These are phyloP conservation scores for Leccinum longicurvipes DNA, from an alignment of 768 basidiomycete genomes.

Conservation along the genomic window DNA sequence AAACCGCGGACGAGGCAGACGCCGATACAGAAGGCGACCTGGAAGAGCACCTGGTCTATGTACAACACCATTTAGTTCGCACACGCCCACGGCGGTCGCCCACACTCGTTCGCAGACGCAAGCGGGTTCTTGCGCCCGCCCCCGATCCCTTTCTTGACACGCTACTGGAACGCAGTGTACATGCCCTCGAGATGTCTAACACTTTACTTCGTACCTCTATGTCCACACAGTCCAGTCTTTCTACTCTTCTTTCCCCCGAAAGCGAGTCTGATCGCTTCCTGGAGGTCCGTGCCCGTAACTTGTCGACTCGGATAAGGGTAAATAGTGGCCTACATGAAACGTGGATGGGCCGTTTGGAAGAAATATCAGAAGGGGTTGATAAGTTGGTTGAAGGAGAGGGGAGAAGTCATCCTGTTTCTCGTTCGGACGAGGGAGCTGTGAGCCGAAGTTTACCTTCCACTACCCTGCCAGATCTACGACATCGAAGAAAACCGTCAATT, in stretches of 20 bases:
- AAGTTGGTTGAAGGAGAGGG: conserved; percentile 42
- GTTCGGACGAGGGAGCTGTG: conserved; percentile 25
- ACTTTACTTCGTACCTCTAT: conserved; percentile 73
- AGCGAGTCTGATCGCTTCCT: conserved; percentile 42
- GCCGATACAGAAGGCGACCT: conserved; percentile 52
- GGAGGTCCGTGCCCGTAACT: conserved; percentile 47
- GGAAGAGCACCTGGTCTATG: conserved; percentile 18
- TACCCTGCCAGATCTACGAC: conserved; percentile 29
- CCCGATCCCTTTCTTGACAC: conserved; percentile 66
- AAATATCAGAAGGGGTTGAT: conserved; percentile 63
- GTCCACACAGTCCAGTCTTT: conserved; percentile 59
- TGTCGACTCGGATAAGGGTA: conserved; percentile 50
- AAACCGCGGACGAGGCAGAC: conserved; percentile 76
- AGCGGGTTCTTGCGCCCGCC: conserved; percentile 24
- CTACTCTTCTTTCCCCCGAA: conserved; percentile 48
- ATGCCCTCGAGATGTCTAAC: conserved; percentile 85
- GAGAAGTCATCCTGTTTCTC: conserved; percentile 3
- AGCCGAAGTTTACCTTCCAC: conserved; percentile 47
- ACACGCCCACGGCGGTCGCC: conserved; percentile 34
- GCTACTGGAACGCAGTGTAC: conserved; percentile 77
- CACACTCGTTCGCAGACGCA: conserved; percentile 22
- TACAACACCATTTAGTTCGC: conserved; percentile 27
- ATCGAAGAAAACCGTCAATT: conserved; percentile 48
- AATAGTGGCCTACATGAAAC: conserved; percentile 43
- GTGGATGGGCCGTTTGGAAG: conserved; percentile 69